phyloP scores from a whole-genome alignment of 2,329 filamentous ascomycete species.

The Sporothrix pseudoabietina region DNA sequence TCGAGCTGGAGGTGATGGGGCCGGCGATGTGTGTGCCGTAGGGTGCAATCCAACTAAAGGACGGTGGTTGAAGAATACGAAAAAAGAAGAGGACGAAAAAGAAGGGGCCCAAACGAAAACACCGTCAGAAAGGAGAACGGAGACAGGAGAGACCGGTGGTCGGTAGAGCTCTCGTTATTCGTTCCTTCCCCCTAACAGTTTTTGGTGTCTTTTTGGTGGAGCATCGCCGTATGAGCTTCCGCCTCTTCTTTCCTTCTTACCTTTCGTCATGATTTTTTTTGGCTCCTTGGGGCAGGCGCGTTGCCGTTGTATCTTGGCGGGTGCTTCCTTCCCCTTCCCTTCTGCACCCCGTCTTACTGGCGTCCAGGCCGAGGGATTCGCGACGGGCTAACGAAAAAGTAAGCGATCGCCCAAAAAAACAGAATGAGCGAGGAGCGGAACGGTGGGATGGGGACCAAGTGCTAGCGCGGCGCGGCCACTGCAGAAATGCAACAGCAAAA shows the following conservation, averaged over 20 bases:
- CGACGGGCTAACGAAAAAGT: not conserved
- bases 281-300: not conserved
- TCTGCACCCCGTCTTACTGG: not conserved
- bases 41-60: not conserved
- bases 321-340: not conserved
- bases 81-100: not conserved
- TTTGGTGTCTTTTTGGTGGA: constrained; percentile 13
- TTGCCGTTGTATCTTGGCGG: not conserved
- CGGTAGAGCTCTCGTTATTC: constrained; percentile 1
- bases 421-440: not conserved
- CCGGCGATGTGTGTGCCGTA: not conserved
- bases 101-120: not conserved
- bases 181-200: not conserved
- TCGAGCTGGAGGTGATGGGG: not conserved
- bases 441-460: not conserved
- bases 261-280: not conserved
- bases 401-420: constrained; percentile 1
- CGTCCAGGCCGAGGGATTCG: not conserved
- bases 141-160: not conserved
- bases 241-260: not conserved
- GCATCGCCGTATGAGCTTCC: constrained; percentile 5
- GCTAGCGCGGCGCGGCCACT: not conserved
- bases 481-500: not conserved
- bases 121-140: not conserved
- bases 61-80: not conserved